Percentiles rank a stretch among this genome's conserved stretches.
phyloP scores from a whole-genome alignment of 176 grass and related monocot species.

The Musa itinerans region DNA sequence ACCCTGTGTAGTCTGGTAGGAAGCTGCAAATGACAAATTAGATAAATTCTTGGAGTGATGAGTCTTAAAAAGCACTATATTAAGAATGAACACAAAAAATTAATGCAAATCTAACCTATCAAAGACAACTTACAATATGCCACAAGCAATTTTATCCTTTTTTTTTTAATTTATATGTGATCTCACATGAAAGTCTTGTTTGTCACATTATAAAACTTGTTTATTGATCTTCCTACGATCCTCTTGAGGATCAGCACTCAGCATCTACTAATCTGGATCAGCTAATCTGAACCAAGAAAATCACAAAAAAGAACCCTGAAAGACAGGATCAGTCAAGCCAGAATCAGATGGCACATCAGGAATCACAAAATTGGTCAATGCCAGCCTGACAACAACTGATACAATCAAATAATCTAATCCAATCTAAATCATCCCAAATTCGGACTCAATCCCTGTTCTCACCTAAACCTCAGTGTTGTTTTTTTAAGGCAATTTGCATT shows the following conservation, averaged over 20 bases:
- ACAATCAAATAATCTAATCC: no score
- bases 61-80: not conserved
- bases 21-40: slow-evolving; percentile 46
- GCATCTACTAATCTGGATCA: not conserved
- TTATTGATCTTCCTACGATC: not conserved
- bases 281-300: not conserved
- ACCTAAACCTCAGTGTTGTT: no score
- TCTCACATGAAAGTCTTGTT: no score
- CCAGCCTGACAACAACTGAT: no score
- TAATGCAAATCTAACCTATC: not conserved
- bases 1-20: slow-evolving; percentile 40
- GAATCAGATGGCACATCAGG: not conserved
- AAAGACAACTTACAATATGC: no score
- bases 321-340: not conserved
- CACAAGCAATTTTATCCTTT: no score
- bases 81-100: slow-evolving; percentile 13
- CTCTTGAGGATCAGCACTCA: not conserved
- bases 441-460: no score
- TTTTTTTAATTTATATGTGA: not conserved
- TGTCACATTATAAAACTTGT: no score
- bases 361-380: not conserved
- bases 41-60: not conserved
- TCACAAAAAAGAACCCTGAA: not conserved
- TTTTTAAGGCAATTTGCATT: no score
- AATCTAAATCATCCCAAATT: no score